Conservation (phyloP, 768 basidiomycete species). For the Podaxis carcinomalis region DNA sequence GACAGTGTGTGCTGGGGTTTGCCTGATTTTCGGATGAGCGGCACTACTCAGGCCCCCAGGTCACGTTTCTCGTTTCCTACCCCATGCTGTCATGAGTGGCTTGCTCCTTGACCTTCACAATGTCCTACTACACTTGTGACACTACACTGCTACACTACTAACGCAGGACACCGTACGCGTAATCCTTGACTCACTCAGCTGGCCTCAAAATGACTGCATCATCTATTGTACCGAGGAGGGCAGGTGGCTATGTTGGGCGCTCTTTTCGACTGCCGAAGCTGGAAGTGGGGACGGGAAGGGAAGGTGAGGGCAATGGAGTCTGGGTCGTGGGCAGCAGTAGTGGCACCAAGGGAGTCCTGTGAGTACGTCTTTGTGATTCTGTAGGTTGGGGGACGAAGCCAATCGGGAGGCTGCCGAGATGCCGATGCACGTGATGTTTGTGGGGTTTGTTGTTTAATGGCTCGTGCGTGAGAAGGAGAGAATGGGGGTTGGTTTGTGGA, state of each 20-base stretch:
- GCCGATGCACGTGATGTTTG: slow-evolving; percentile 32
- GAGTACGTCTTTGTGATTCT: slow-evolving; percentile 9
- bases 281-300: not conserved
- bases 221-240: not conserved
- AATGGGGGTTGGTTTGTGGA: slow-evolving; percentile 25
- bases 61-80: slow-evolving; percentile 12
- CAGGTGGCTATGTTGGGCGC: not conserved
- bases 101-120: slow-evolving; percentile 3
- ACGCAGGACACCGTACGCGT: not conserved
- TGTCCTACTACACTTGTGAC: not conserved
- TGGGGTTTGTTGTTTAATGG: slow-evolving; percentile 36
- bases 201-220: not conserved
- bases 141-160: not conserved
- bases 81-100: slow-evolving; percentile 4
- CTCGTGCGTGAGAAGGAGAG: slow-evolving; percentile 41
- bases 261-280: not conserved
- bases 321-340: not conserved
- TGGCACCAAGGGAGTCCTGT: not conserved
- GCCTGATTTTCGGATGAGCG: slow-evolving; percentile 5
- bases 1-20: not conserved
- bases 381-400: slow-evolving; percentile 7
- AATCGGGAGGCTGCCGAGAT: slow-evolving; percentile 18
- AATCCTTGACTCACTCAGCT: not conserved
- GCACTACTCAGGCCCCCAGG: slow-evolving; percentile 10
- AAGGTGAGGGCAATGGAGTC: not conserved